A percentile compares a stretch with the other conserved stretches of the same genome.
Evolutionary conservation across 2,329 filamentous ascomycete species (phyloP).

Genomic region (Sclerotinia minor): DNA sequence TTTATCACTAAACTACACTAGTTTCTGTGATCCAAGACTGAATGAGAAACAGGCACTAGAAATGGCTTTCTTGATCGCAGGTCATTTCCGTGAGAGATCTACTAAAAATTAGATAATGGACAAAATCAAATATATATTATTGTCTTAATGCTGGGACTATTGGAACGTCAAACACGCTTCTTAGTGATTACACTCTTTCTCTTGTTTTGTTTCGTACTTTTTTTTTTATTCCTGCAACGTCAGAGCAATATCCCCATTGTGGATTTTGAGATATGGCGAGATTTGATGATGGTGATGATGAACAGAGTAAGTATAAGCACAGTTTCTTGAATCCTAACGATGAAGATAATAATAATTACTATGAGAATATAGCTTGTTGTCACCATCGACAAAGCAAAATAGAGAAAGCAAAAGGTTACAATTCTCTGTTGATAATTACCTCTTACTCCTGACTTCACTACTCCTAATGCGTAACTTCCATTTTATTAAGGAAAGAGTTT

Average conservation of each 20-base stretch:
- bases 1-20: constrained; percentile 86
- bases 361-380: too few relatives aligned
- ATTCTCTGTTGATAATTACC: too few relatives aligned
- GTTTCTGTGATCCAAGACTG: constrained; percentile 89
- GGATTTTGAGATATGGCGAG: too few relatives aligned
- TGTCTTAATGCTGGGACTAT: not conserved
- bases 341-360: too few relatives aligned
- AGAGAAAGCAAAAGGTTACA: too few relatives aligned
- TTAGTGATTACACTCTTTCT: not conserved
- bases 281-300: too few relatives aligned
- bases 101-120: constrained; percentile 6
- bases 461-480: too few relatives aligned
- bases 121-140: not conserved
- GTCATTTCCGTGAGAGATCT: constrained; percentile 50
- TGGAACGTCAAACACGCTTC: not conserved
- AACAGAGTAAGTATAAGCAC: too few relatives aligned
- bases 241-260: not conserved
- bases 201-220: not conserved
- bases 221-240: not conserved
- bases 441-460: too few relatives aligned
- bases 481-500: too few relatives aligned
- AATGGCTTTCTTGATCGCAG: constrained; percentile 88
- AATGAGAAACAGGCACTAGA: constrained; percentile 99
- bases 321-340: too few relatives aligned
- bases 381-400: too few relatives aligned